phyloP scores from a whole-genome alignment of 2,329 filamentous ascomycete genomes.

The Arthroderma sp. region DNA sequence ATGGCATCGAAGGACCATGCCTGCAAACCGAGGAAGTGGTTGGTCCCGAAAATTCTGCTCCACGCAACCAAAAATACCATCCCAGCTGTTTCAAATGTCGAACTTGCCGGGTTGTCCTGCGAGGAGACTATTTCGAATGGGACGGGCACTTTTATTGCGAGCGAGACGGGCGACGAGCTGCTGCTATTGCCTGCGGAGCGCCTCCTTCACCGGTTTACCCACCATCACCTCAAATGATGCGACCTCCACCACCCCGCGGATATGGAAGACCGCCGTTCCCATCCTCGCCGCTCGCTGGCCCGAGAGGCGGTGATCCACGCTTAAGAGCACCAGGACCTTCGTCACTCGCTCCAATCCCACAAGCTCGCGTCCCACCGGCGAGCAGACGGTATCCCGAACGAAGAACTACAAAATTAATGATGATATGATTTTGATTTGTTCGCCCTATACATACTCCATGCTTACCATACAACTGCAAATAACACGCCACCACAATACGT shows the following conservation, averaged over 20 bases:
- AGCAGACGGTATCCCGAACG: conserved; percentile 33
- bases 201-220: conserved; percentile 14
- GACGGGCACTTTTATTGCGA: conserved; percentile 72
- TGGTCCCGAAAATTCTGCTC: neutral
- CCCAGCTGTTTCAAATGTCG: conserved; percentile 73
- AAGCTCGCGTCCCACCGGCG: conserved; percentile 1
- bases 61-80: conserved; percentile 60
- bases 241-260: neutral
- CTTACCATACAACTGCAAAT: too few species aligned
- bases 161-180: conserved; percentile 59
- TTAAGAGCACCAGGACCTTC: conserved; percentile 1
- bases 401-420: conserved; percentile 37
- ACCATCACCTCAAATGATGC: conserved; percentile 7
- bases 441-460: too few species aligned
- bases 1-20: conserved; percentile 87
- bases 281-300: conserved; percentile 11
- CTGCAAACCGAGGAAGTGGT: conserved; percentile 56
- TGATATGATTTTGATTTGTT: conserved; percentile 23
- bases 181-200: conserved; percentile 23
- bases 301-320: conserved; percentile 7
- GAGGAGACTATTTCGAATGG: conserved; percentile 85
- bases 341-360: conserved; percentile 1
- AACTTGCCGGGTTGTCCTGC: conserved; percentile 56
- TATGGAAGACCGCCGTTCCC: conserved; percentile 1
- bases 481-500: too few species aligned